A percentile compares a stretch with the other conserved stretches of the same genome.
These are phyloP conservation scores for Neurospora sp. DNA, from an alignment of 495 filamentous ascomycete genomes.

Conservation along the genomic window DNA sequence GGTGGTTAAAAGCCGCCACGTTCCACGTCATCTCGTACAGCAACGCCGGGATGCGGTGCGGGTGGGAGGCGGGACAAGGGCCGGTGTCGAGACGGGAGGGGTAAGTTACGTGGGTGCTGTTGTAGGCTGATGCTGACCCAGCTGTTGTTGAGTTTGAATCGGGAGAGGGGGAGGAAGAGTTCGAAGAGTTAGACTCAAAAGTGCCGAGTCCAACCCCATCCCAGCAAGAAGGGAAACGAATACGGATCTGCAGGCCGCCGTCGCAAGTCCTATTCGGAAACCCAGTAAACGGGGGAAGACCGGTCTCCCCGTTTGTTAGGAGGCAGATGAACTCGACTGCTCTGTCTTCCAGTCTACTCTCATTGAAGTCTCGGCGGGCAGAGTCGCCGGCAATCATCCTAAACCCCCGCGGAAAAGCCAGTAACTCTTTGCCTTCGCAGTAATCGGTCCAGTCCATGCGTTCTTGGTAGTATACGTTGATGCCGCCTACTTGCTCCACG, in stretches of 20 bases:
- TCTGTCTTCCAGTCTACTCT: conserved; percentile 21
- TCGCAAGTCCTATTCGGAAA: conserved; percentile 46
- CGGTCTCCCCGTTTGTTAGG: conserved; percentile 24
- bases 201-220: conserved; percentile 49
- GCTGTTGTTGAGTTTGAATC: not conserved
- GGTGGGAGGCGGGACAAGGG: conserved; percentile 43
- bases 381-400: conserved; percentile 60
- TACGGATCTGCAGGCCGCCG: conserved; percentile 53
- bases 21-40: conserved; percentile 57
- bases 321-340: conserved; percentile 44
- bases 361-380: conserved; percentile 30
- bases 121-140: conserved; percentile 22
- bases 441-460: conserved; percentile 31
- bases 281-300: conserved; percentile 22
- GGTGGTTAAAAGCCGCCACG: conserved; percentile 39
- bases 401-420: conserved; percentile 52
- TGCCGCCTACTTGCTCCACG: conserved; percentile 43
- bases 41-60: conserved; percentile 45
- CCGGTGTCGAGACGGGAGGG: conserved; percentile 39
- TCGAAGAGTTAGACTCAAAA: not conserved
- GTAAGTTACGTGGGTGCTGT: conserved; percentile 51
- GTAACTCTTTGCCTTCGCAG: conserved; percentile 34
- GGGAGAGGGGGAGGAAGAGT: not conserved
- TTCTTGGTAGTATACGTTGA: conserved; percentile 34
- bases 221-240: conserved; percentile 75